Evolutionary conservation across 345 rosid genomes (phyloP).

Genomic region (Populus ilicifolia): DNA sequence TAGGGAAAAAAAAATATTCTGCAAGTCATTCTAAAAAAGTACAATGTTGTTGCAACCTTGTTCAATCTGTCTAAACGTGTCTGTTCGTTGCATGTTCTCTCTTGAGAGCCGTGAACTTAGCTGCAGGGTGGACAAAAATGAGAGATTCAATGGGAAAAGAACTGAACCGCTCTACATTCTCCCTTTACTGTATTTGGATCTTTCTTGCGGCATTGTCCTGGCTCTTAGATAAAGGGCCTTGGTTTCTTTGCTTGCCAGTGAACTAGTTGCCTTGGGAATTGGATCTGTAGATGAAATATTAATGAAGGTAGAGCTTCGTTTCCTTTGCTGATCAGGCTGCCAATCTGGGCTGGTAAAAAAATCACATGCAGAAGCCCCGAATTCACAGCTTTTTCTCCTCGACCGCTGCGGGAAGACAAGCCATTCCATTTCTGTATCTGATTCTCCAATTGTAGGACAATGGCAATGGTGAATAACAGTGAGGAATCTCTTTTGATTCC

Average conservation of each 20-base stretch:
- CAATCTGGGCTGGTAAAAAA: slow-evolving; percentile 13
- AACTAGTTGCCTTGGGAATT: neutral
- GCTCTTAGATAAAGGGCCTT: slow-evolving; percentile 38
- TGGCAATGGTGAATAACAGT: neutral
- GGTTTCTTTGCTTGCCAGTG: slow-evolving; percentile 8
- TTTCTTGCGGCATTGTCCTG: slow-evolving; percentile 54
- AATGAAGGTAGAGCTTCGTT: slow-evolving; percentile 14
- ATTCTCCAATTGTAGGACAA: neutral
- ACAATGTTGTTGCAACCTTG: neutral
- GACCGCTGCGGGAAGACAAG: slow-evolving; percentile 5
- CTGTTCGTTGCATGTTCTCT: slow-evolving; percentile 33
- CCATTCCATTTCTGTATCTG: slow-evolving; percentile 16
- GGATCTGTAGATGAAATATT: neutral
- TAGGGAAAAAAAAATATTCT: neutral
- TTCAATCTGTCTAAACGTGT: neutral
- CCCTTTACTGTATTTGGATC: slow-evolving; percentile 23
- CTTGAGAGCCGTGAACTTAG: slow-evolving; percentile 64
- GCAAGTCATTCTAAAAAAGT: neutral
- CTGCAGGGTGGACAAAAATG: slow-evolving; percentile 73
- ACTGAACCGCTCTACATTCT: slow-evolving; percentile 24
- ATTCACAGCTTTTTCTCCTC: slow-evolving; percentile 27
- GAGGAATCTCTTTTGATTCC: neutral
- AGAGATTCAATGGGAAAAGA: slow-evolving; percentile 43
- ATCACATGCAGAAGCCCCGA: slow-evolving; percentile 14
- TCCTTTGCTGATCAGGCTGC: slow-evolving; percentile 11